Percentiles rank a stretch among this genome's conserved stretches.
These are phyloP conservation scores for Sporothrix pallida DNA, from an alignment of 2,329 filamentous ascomycete genomes.

Conservation along the genomic window DNA sequence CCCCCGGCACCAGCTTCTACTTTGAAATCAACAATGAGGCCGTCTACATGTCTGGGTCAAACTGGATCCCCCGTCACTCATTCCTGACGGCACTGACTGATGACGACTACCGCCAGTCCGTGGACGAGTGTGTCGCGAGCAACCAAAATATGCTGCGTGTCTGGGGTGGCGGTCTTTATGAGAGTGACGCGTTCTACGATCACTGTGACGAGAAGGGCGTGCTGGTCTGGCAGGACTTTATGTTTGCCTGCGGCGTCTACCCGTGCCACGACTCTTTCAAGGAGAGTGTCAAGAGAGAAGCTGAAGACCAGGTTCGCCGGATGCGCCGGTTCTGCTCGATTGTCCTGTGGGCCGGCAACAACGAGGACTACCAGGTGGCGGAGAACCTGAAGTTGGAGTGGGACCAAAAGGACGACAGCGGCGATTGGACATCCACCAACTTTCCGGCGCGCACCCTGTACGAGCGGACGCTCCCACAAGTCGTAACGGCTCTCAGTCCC, in stretches of 20 bases:
- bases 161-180: conserved; percentile 75
- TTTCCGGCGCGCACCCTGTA: conserved; percentile 95
- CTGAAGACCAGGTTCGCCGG: conserved; percentile 70
- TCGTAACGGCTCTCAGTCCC: conserved; percentile 70
- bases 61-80: conserved; percentile 83
- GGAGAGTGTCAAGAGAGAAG: conserved; percentile 66
- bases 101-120: conserved; percentile 66
- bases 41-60: conserved; percentile 77
- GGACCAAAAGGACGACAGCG: conserved; percentile 76
- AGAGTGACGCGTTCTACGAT: conserved; percentile 70
- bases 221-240: conserved; percentile 77
- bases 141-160: conserved; percentile 80
- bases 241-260: conserved; percentile 71
- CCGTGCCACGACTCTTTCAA: conserved; percentile 59
- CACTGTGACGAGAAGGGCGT: conserved; percentile 71
- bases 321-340: conserved; percentile 87
- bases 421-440: conserved; percentile 82
- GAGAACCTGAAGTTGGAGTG: conserved; percentile 77
- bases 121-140: conserved; percentile 73
- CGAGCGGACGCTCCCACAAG: conserved; percentile 82
- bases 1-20: conserved; percentile 32
- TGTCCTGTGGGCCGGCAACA: conserved; percentile 89
- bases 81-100: conserved; percentile 71
- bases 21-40: conserved; percentile 48
- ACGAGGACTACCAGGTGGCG: conserved; percentile 90